Base-by-base conservation (phyloP, 1,139 yeast species). In the Spathaspora sp. region DNA sequence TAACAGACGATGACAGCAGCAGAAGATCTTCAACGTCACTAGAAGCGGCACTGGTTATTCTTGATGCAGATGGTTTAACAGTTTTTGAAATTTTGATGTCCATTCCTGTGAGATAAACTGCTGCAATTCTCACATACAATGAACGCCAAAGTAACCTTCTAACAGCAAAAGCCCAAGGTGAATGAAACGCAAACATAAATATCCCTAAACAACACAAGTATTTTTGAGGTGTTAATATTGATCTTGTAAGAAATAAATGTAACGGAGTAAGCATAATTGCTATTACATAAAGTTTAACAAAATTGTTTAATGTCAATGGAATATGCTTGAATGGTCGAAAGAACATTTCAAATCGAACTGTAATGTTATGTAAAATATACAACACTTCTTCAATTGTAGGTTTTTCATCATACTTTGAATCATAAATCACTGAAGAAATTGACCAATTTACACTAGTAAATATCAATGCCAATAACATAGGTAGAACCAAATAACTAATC, bases 381-480 rank as follows among this genome's bases (percentile, higher is more conserved):
- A 81, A 53, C 1, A 81, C 79, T 53, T 81, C 86, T 47, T 80
- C 85, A 39, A 81, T 61, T 1, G 86, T 80, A 6, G 86, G 85
- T 52, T 69, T 74, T 51, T 72, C 79, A 46, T 69, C 69, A 48
- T 56, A 65, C 49, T 68, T 69, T 33, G 76, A 66, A 49, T 78
- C 81, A 49, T 68, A 66, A 6, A 71, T 58, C 4, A 72, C 67
- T 7, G 78, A 71, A 48, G 69, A 72, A 11, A 75, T 62, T 20
- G 72, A 63, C 84, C 84, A 80, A 23, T 71, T 72, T 6, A 67
- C 39, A 38, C 74, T 67, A 38, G 78, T 65, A 53, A 74, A 71
- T 1, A 57, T 46, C 7, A 72, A 34, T 3, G 72, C 65, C 11
- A 70, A 38, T 13, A 75, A 38, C 2, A 72, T 42, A 0, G 84